Evolutionary conservation across 805 yeast species (phyloP).

Genomic region (Candida nanaspora): DNA sequence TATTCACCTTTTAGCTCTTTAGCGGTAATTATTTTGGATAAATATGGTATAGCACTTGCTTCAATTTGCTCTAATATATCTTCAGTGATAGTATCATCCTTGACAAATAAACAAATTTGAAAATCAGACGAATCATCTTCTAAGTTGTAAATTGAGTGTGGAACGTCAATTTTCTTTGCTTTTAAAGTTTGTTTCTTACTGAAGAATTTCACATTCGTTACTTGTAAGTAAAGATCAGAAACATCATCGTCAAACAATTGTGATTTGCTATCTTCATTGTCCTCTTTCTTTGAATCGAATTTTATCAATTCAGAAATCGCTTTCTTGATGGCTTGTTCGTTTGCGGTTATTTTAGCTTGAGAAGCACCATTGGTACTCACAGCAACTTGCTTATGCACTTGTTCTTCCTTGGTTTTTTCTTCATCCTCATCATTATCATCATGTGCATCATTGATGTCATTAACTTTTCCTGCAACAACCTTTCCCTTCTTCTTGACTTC

Average conservation of each 20-base stretch:
- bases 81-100: constrained; percentile 49
- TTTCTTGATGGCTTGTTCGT: constrained; percentile 27
- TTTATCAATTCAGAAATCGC: constrained; percentile 64
- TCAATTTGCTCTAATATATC: constrained; percentile 40
- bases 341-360: constrained; percentile 4
- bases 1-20: constrained; percentile 75
- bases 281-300: constrained; percentile 33
- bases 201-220: constrained; percentile 60
- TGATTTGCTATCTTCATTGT: constrained; percentile 27
- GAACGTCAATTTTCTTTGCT: constrained; percentile 40
- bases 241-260: constrained; percentile 53
- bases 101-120: constrained; percentile 58
- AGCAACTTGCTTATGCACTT: constrained; percentile 2
- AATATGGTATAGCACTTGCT: constrained; percentile 35
- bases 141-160: constrained; percentile 38
- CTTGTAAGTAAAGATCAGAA: constrained; percentile 49
- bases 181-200: constrained; percentile 52
- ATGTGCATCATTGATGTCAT: constrained; percentile 39
- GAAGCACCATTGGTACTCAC: background rate
- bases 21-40: constrained; percentile 56
- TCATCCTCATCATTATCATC: constrained; percentile 33
- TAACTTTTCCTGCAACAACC: constrained; percentile 13
- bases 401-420: constrained; percentile 36
- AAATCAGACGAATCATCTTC: constrained; percentile 30
- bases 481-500: constrained; percentile 13